Evolutionary conservation across 108 stramenopile species (phyloP).

Genomic region (Cyclostephanos tholiformis): DNA sequence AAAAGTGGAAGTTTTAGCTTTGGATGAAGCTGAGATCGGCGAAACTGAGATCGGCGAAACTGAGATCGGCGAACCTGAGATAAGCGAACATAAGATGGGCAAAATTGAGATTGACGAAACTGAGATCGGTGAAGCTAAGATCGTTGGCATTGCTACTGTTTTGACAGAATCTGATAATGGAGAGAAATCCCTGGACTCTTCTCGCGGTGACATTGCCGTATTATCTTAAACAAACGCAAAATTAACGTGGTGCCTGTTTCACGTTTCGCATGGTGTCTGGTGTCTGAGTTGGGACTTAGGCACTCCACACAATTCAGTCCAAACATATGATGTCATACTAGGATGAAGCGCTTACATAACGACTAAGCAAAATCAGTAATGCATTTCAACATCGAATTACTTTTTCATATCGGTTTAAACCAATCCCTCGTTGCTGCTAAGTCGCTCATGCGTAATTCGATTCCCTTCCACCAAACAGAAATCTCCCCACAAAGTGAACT

Average conservation of each 20-base stretch:
- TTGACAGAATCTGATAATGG: background rate
- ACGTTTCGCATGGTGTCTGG: no score
- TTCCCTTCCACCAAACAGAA: background rate
- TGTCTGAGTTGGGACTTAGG: no score
- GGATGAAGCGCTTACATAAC: no score
- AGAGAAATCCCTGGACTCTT: background rate
- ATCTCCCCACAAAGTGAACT: background rate
- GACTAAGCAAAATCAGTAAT: no score
- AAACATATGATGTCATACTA: background rate
- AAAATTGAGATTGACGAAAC: background rate
- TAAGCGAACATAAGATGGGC: constrained; percentile 1
- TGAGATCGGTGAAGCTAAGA: background rate
- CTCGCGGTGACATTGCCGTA: constrained; percentile 7
- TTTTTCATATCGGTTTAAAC: no score
- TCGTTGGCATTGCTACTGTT: background rate
- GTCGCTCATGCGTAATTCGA: background rate
- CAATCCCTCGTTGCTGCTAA: no score
- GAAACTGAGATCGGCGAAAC: background rate
- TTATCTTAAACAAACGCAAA: constrained; percentile 5
- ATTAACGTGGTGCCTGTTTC: no score
- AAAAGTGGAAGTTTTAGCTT: background rate
- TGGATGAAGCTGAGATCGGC: constrained; percentile 7
- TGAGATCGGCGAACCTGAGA: background rate
- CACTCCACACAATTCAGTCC: background rate
- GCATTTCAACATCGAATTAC: no score